Evolutionary conservation across 148 eudicot genomes (phyloP).

Genomic region (Dianthus caryophyllus): DNA sequence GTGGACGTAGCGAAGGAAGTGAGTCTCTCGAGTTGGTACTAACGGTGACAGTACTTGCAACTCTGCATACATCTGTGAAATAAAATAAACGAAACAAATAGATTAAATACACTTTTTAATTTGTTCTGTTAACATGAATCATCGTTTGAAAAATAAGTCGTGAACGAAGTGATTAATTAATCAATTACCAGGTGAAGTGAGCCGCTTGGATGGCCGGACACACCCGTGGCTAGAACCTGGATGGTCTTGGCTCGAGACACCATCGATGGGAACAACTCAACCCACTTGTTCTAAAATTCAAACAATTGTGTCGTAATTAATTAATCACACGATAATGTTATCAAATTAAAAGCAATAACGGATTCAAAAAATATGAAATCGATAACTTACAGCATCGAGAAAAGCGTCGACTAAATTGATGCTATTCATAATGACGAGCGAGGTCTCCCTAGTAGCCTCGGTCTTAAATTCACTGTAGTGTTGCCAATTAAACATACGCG

Average conservation of each 20-base stretch:
- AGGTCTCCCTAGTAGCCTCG: constrained; percentile 64
- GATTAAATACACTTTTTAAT: too few relatives aligned
- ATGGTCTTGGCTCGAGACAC: constrained; percentile 78
- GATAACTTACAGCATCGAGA: constrained; percentile 75
- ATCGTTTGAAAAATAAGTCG: background rate
- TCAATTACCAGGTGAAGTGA: constrained; percentile 79
- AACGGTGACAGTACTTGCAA: constrained; percentile 77
- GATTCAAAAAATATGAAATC: too few relatives aligned
- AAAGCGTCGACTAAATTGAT: constrained; percentile 86
- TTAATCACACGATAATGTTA: too few relatives aligned
- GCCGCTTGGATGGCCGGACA: constrained; percentile 67
- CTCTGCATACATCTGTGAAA: constrained; percentile 78
- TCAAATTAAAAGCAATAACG: too few relatives aligned
- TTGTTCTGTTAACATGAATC: background rate
- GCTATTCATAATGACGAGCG: constrained; percentile 90
- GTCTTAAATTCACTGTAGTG: constrained; percentile 37
- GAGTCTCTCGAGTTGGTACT: constrained; percentile 79
- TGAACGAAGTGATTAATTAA: background rate
- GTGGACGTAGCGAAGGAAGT: constrained; percentile 84
- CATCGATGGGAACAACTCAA: constrained; percentile 81
- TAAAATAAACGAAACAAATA: background rate
- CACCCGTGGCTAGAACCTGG: constrained; percentile 59
- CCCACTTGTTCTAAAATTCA: constrained; percentile 67
- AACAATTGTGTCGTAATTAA: background rate
- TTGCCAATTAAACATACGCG: constrained; percentile 64